These are phyloP conservation scores for Monosporozyma solicola DNA, from an alignment of 805 yeast genomes.

Conservation along the genomic window DNA sequence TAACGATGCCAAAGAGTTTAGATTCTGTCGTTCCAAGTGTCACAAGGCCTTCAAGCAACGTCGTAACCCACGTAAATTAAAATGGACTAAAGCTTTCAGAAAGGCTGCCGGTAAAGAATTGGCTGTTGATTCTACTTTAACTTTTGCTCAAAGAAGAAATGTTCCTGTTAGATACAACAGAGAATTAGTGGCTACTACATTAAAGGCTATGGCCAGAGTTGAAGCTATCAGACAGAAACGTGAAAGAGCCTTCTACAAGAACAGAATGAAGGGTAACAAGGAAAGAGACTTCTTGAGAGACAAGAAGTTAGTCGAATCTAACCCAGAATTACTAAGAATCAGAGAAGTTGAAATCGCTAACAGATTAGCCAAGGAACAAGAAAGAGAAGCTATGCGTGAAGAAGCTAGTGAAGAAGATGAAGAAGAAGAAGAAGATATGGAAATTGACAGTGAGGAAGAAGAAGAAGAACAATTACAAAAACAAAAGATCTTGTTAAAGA, in stretches of 20 bases:
- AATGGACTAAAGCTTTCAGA: constrained; percentile 98
- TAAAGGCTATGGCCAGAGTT: constrained; percentile 90
- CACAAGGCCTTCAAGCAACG: constrained; percentile 96
- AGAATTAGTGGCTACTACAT: constrained; percentile 87
- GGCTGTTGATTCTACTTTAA: constrained; percentile 92
- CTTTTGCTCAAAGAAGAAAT: constrained; percentile 95
- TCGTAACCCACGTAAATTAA: constrained; percentile 95
- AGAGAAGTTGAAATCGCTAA: constrained; percentile 87
- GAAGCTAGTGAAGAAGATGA: constrained; percentile 38
- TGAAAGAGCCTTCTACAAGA: constrained; percentile 97
- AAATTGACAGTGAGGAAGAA: constrained; percentile 43
- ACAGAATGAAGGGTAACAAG: constrained; percentile 97
- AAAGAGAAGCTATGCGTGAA: constrained; percentile 41
- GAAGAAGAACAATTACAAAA: constrained; percentile 39
- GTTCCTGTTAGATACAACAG: constrained; percentile 97
- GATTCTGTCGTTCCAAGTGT: constrained; percentile 96
- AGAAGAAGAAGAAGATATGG: constrained; percentile 37
- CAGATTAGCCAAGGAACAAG: constrained; percentile 61
- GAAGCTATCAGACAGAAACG: constrained; percentile 94
- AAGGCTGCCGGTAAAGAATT: constrained; percentile 98
- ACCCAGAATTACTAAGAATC: constrained; percentile 84
- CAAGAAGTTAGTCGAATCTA: constrained; percentile 75
- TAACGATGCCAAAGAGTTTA: constrained; percentile 94
- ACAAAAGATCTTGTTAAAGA: constrained; percentile 54
- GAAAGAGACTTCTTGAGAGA: constrained; percentile 79